These are phyloP conservation scores for Yamadazyma laniorum DNA, from an alignment of 805 yeast species.

Conservation along the genomic window DNA sequence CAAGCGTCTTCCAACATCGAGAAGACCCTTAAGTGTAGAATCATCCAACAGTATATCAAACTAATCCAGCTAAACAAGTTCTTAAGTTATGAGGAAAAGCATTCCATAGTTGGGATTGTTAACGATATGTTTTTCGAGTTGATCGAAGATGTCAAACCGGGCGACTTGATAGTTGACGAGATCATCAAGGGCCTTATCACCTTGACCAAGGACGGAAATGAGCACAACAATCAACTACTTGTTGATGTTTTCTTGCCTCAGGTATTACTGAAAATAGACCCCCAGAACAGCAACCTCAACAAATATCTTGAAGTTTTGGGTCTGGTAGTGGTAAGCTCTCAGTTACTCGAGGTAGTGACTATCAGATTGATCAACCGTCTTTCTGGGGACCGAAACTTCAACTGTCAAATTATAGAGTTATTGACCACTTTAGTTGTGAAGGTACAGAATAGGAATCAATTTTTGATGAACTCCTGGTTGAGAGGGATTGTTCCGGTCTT, in stretches of 20 bases:
- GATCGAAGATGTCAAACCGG: constrained; percentile 38
- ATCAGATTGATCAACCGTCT: constrained; percentile 45
- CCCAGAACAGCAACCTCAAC: constrained; percentile 23
- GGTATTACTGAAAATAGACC: constrained; percentile 16
- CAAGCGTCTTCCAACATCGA: constrained; percentile 67
- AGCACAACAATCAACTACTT: constrained; percentile 10
- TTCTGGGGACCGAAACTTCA: constrained; percentile 10
- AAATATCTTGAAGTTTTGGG: constrained; percentile 16
- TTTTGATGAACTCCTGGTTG: constrained; percentile 43
- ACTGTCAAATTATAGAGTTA: constrained; percentile 18
- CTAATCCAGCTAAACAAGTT: constrained; percentile 50
- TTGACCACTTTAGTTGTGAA: constrained; percentile 27
- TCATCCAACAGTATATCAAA: constrained; percentile 63
- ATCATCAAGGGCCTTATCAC: constrained; percentile 50
- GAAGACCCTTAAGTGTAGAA: constrained; percentile 63
- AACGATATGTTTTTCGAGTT: constrained; percentile 49
- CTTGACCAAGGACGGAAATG: constrained; percentile 33
- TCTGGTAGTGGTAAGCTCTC: constrained; percentile 28
- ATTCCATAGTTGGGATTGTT: constrained; percentile 61
- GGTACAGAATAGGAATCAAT: constrained; percentile 29
- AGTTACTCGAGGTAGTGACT: constrained; percentile 43
- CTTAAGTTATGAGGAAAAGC: constrained; percentile 53
- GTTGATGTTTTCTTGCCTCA: constrained; percentile 29
- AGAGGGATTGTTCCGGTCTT: constrained; percentile 33
- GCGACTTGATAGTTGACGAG: constrained; percentile 50